Evolutionary conservation across 169 alveolate species (phyloP), one percentile per base, ranked within the genome.

Genomic region (Plasmodium inui): DNA sequence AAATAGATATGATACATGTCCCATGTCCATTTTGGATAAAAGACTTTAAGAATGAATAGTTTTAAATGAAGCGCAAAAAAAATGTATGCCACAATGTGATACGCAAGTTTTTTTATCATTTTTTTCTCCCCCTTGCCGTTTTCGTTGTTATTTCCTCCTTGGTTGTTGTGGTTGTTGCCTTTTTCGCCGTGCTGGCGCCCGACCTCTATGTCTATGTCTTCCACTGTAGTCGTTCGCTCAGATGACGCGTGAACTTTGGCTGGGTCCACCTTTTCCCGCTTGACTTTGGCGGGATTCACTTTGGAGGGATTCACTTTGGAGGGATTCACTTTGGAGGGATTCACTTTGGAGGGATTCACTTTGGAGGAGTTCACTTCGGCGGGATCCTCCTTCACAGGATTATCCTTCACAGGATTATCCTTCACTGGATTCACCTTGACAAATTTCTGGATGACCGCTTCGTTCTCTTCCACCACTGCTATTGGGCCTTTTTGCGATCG

Each of bases 1-100:
- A 85, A 85, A 85, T 85, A 85, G 3, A 85, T 85, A 85, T 85
- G 93, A 85, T 28, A 85, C 17, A 50, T 1, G 80, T 85, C 93
- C 93, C 93, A 85, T 53, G 30, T 22, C 93, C 93, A 85, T 85
- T 28, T 19, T 44, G 17, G 17, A 41, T 19, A 50, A 19, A 73
- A 85, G 37, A 85, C 53, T 7, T 44, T 85, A 46, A 19, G 7
- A 70, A 85, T 30, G 79, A 74, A 85, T 85, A 85, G 17, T 76
- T 76, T 85, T 22, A 85, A 50, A 85, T 85, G 67, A 85, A 85
- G 79, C 6, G 80, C 93, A 85, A 85, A 72, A 44, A 85, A 32
- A 9, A 85, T 74, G 34, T 73, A 72, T 39, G 93, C 57, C 26
- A 85, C 76, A 26, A 85, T 85, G 70, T 85, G 93, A 74, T 85